Conservation (phyloP, 139 green algal genomes). For the Chlamydomonas sp. region DNA sequence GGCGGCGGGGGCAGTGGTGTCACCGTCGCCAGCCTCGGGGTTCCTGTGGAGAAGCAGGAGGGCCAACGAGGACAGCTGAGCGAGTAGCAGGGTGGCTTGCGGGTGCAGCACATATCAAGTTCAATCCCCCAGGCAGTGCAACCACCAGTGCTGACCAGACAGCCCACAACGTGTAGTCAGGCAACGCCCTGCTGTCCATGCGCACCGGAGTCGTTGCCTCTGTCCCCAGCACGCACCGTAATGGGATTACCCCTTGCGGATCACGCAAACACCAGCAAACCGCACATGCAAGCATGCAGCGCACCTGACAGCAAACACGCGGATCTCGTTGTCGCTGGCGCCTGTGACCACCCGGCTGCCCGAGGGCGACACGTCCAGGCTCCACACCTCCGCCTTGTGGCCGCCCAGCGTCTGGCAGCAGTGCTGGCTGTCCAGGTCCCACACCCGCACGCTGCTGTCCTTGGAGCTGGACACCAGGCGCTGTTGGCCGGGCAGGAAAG, state of each 20-base stretch:
- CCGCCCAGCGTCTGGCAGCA: conserved; percentile 91
- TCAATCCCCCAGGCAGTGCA: too few species aligned
- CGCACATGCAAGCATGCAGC: too few species aligned
- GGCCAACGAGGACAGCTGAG: too few species aligned
- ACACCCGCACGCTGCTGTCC: conserved; percentile 82
- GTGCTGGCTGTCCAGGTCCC: conserved; percentile 92
- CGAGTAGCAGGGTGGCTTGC: too few species aligned
- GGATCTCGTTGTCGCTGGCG: conserved; percentile 76
- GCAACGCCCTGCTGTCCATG: too few species aligned
- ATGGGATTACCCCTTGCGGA: too few species aligned
- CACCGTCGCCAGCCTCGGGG: not conserved
- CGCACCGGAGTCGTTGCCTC: too few species aligned
- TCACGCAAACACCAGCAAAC: too few species aligned
- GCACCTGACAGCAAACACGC: conserved; percentile 68
- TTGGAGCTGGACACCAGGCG: conserved; percentile 79
- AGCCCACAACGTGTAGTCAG: too few species aligned
- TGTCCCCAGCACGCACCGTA: too few species aligned
- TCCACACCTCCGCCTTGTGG: conserved; percentile 89
- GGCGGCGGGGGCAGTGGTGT: not conserved
- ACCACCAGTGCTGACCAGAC: too few species aligned
- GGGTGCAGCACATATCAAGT: too few species aligned
- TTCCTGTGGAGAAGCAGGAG: not conserved
- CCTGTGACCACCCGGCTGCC: conserved; percentile 72
- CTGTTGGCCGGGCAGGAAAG: conserved; percentile 51
- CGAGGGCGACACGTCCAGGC: conserved; percentile 70